Evolutionary conservation across 192 early-diverging fungal species (phyloP), one percentile per base, ranked within the genome.

Genomic region (Linnemannia elongata): DNA sequence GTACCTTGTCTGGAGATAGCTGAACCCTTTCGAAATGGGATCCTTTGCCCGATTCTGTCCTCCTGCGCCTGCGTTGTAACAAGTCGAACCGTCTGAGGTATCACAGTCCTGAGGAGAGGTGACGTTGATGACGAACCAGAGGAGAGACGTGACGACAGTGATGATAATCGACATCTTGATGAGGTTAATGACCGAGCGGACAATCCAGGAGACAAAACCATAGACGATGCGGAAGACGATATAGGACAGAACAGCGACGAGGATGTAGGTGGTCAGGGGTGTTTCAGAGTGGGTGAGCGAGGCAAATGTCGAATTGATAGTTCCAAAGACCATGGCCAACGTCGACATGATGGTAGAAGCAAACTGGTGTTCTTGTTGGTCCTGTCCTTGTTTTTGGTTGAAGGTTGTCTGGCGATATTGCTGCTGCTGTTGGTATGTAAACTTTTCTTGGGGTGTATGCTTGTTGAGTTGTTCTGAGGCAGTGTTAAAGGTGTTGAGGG

Each of bases 161-260:
- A 87, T 78, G 17, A 87, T 78, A 42, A 87, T 78, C 30, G 85
- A 74, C 30, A 87, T 17, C 72, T 87, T 87, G 72, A 87, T 42
- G 18, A 87, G 52, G 44, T 87, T 87, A 12, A 87, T 27, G 35
- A 87, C 80, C 30, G 85, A 87, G 66, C 85, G 79, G 13, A 87
- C 72, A 18, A 87, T 66, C 76, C 79, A 81, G 6, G 76, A 74
- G 33, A 87, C 66, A 60, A 87, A 22, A 8, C 76, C 75, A 63
- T 87, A 87, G 38, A 81, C 42, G 47, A 87, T 87, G 8, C 66
- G 70, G 73, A 87, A 87, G 38, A 66, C 76, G 2, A 87, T 12
- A 41, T 87, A 87, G 17, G 85, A 78, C 15, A 87, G 24, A 4
- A 87, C 15, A 12, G 85, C 85, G 13, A 87, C 13, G 9, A 77